These are phyloP conservation scores for Lophiostoma macrostomum DNA, from an alignment of 495 filamentous ascomycete species.

Conservation along the genomic window DNA sequence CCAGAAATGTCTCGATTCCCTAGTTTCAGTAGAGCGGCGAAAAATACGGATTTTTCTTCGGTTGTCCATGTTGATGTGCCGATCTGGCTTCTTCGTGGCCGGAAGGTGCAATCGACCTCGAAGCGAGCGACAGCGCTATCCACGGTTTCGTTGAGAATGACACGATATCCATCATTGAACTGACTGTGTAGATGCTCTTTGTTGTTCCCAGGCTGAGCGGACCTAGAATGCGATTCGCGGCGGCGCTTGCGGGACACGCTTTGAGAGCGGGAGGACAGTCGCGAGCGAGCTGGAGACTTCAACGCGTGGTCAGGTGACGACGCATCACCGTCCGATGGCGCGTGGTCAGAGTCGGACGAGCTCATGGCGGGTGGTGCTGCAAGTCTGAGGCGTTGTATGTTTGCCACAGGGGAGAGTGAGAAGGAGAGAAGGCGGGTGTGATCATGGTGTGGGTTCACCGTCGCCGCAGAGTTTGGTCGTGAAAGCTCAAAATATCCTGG, in stretches of 20 bases:
- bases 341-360: conserved; percentile 10
- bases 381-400: background rate
- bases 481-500: too few relatives aligned
- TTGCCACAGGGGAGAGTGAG: too few relatives aligned
- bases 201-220: conserved; percentile 1
- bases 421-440: too few relatives aligned
- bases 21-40: conserved; percentile 58
- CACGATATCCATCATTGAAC: conserved; percentile 32
- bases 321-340: background rate
- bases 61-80: conserved; percentile 67
- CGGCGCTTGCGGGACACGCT: conserved; percentile 17
- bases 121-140: conserved; percentile 18
- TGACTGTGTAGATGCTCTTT: conserved; percentile 12
- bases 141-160: conserved; percentile 29
- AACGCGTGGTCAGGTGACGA: background rate
- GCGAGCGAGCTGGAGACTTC: background rate
- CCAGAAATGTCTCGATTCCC: conserved; percentile 58
- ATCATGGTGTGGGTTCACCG: conserved; percentile 12
- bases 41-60: conserved; percentile 68
- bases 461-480: too few relatives aligned
- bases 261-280: background rate
- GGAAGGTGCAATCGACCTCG: conserved; percentile 8
- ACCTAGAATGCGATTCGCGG: background rate
- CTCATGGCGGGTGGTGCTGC: conserved; percentile 1
- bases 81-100: conserved; percentile 51